Conservation (phyloP, 495 filamentous ascomycete species). For the Articulospora tetracladia region DNA sequence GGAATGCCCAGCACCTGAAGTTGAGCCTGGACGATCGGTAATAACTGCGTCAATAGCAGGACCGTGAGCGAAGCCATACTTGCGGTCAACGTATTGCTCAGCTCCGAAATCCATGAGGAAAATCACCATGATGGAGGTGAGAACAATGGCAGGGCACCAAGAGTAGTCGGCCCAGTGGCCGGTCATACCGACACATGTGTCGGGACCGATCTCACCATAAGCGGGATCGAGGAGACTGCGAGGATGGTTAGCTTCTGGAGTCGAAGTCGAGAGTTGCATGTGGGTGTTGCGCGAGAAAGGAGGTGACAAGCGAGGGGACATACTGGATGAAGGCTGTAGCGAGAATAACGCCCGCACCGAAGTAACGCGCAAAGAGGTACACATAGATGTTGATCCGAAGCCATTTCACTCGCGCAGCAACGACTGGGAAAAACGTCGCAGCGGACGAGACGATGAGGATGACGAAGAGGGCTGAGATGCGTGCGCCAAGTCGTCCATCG, state of each 20-base stretch:
- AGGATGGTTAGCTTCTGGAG: slow-evolving; percentile 20
- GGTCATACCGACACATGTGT: slow-evolving; percentile 51
- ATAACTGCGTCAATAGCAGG: slow-evolving; percentile 22
- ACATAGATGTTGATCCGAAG: slow-evolving; percentile 50
- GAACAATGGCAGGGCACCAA: slow-evolving; percentile 72
- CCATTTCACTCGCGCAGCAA: slow-evolving; percentile 47
- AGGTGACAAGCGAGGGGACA: slow-evolving; percentile 24
- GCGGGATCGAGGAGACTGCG: slow-evolving; percentile 49
- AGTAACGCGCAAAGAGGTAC: slow-evolving; percentile 64
- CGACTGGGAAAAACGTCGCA: slow-evolving; percentile 59
- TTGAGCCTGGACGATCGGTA: slow-evolving; percentile 11
- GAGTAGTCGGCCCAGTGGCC: slow-evolving; percentile 59
- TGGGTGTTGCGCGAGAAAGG: too few species aligned
- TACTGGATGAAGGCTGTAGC: slow-evolving; percentile 74
- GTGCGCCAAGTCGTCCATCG: slow-evolving; percentile 59
- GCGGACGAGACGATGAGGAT: slow-evolving; percentile 62
- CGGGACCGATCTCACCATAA: slow-evolving; percentile 46
- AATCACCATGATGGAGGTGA: slow-evolving; percentile 69
- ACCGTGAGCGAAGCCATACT: slow-evolving; percentile 41
- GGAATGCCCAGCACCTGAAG: not conserved
- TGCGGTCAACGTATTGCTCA: slow-evolving; percentile 50
- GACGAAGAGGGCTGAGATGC: slow-evolving; percentile 73
- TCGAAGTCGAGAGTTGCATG: not conserved
- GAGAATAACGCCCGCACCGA: slow-evolving; percentile 67
- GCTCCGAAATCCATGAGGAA: slow-evolving; percentile 77